phyloP scores from a whole-genome alignment of 257 asterid species.

The Przewalskia tangutica region DNA sequence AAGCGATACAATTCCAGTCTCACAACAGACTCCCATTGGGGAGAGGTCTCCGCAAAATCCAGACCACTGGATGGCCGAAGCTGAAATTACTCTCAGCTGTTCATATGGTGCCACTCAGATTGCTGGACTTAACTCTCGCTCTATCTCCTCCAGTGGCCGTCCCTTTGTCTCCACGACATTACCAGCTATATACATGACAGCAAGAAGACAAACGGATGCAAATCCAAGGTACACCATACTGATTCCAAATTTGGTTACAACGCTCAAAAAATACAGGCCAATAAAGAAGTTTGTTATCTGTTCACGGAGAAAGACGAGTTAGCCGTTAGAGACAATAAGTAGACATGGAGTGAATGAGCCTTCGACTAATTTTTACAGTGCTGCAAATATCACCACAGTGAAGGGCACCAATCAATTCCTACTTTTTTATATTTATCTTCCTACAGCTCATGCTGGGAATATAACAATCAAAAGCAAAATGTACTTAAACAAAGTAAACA shows the following conservation, averaged over 20 bases:
- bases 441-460: not conserved
- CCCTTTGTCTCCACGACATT: conserved; percentile 93
- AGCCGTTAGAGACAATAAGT: not conserved
- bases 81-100: not conserved
- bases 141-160: conserved; percentile 82
- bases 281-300: conserved; percentile 81
- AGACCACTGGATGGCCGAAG: not conserved
- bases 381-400: not conserved
- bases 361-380: not conserved
- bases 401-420: not conserved
- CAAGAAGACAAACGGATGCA: conserved; percentile 59
- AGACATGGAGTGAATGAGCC: not conserved
- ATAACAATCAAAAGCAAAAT: not conserved
- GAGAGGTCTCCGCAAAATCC: not conserved
- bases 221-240: conserved; percentile 85
- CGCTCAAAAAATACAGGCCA: conserved; percentile 84
- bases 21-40: not conserved
- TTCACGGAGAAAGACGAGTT: not conserved
- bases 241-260: conserved; percentile 77
- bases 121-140: conserved; percentile 60
- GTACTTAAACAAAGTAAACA: not conserved
- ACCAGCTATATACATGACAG: conserved; percentile 62
- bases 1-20: not conserved
- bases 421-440: not conserved
- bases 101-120: conserved; percentile 17